A percentile compares a stretch with the other conserved stretches of the same genome.
Evolutionary conservation across 139 green algal species (phyloP).

Genomic region (Nannochloris sp.): DNA sequence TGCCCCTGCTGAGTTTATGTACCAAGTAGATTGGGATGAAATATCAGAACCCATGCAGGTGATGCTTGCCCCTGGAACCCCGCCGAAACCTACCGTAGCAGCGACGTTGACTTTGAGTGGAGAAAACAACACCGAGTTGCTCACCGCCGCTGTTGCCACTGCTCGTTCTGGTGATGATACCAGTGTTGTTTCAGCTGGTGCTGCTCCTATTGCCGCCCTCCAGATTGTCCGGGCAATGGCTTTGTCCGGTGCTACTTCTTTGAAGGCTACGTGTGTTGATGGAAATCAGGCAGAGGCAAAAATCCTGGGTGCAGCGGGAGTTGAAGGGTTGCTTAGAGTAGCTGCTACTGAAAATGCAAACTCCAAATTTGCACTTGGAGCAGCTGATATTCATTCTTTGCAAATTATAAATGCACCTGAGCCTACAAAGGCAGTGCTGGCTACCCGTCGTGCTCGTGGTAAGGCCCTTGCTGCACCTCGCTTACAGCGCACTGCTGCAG

Average conservation of each 20-base stretch:
- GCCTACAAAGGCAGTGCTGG: not conserved
- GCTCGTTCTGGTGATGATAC: not conserved
- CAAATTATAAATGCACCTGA: not conserved
- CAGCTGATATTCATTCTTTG: not conserved
- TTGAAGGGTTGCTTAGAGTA: conserved; percentile 30
- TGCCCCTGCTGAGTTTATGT: conserved; percentile 24
- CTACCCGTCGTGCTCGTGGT: not conserved
- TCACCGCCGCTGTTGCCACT: not conserved
- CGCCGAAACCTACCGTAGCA: too few species aligned
- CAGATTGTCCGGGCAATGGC: not conserved
- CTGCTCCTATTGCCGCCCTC: not conserved
- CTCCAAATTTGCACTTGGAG: not conserved
- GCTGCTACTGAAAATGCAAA: conserved; percentile 11
- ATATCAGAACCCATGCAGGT: conserved; percentile 2
- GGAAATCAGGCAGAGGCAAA: not conserved
- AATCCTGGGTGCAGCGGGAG: not conserved
- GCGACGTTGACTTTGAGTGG: not conserved
- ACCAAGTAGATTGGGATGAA: conserved; percentile 16
- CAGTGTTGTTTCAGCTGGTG: too few species aligned
- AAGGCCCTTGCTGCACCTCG: not conserved
- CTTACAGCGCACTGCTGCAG: conserved; percentile 8
- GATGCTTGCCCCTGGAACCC: too few species aligned
- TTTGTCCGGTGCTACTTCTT: not conserved
- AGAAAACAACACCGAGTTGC: not conserved
- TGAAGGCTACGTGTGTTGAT: not conserved